Conservation (phyloP, 2,329 filamentous ascomycete species). For the Beauveria sp. region DNA sequence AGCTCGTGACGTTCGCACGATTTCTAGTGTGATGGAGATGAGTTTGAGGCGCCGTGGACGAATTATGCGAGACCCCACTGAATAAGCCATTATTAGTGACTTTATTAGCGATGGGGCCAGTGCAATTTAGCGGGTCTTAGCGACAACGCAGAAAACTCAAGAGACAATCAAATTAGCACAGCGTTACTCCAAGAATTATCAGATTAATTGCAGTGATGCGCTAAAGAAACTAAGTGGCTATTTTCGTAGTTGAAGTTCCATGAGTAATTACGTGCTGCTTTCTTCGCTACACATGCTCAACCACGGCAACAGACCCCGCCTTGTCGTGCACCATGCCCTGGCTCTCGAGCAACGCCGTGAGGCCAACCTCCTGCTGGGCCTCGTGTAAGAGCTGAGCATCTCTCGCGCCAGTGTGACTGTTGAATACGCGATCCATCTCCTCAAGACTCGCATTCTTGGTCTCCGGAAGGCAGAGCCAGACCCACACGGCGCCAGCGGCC, state of each 20-base stretch:
- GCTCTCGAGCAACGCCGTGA: slow-evolving; percentile 10
- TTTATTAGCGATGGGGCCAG: neutral
- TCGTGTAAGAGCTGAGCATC: slow-evolving; percentile 19
- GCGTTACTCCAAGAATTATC: too few relatives aligned
- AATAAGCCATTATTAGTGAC: neutral
- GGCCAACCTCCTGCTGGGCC: slow-evolving; percentile 18
- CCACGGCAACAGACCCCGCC: neutral
- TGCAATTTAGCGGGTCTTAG: neutral
- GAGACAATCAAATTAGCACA: too few relatives aligned
- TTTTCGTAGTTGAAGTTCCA: too few relatives aligned
- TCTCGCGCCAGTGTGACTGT: slow-evolving; percentile 25
- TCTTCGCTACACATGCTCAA: neutral
- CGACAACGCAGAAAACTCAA: too few relatives aligned
- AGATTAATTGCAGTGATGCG: too few relatives aligned
- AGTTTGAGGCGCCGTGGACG: neutral
- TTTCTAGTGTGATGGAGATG: neutral
- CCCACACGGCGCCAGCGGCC: slow-evolving; percentile 37
- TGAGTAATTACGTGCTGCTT: neutral
- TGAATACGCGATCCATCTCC: slow-evolving; percentile 45
- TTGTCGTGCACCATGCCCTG: slow-evolving; percentile 6
- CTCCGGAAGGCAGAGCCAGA: slow-evolving; percentile 44
- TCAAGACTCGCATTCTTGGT: slow-evolving; percentile 47
- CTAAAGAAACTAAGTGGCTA: too few relatives aligned
- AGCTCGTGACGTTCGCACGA: neutral
- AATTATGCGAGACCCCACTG: neutral